Percentiles rank a stretch among this genome's conserved stretches.
Conservation (phyloP, 2,329 filamentous ascomycete genomes). For the Alternaria incomplexa region DNA sequence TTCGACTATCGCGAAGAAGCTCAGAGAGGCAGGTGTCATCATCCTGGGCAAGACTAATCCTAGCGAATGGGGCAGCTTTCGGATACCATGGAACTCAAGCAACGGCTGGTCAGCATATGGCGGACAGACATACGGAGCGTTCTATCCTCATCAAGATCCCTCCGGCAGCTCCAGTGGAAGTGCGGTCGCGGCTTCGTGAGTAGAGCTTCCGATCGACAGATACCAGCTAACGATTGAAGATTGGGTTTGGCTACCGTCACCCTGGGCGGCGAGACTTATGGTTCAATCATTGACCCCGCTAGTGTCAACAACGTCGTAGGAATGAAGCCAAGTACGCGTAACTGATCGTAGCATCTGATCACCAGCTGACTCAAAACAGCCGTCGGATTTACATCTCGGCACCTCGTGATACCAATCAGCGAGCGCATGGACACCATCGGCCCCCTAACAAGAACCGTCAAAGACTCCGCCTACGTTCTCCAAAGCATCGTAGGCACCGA, state of each 20-base stretch:
- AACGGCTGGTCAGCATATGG: constrained; percentile 44
- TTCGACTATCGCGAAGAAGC: constrained; percentile 65
- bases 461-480: constrained; percentile 70
- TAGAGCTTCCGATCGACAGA: too few species aligned
- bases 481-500: constrained; percentile 73
- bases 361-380: constrained; percentile 33
- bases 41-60: constrained; percentile 72
- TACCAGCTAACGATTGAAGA: too few species aligned
- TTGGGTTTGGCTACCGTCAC: neutral
- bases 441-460: constrained; percentile 69
- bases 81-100: constrained; percentile 39
- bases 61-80: constrained; percentile 70
- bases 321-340: constrained; percentile 66
- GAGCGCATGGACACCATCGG: constrained; percentile 74
- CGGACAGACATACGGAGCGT: constrained; percentile 54
- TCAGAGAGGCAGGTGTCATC: constrained; percentile 70
- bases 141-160: constrained; percentile 71
- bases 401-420: constrained; percentile 65
- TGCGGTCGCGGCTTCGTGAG: constrained; percentile 69
- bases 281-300: constrained; percentile 70
- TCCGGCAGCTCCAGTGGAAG: constrained; percentile 73
- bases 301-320: constrained; percentile 73
- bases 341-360: neutral
- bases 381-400: constrained; percentile 71
- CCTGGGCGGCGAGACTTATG: constrained; percentile 71